These are phyloP conservation scores for Solanum hybrid DNA, from an alignment of 305 asterid species.

Conservation along the genomic window DNA sequence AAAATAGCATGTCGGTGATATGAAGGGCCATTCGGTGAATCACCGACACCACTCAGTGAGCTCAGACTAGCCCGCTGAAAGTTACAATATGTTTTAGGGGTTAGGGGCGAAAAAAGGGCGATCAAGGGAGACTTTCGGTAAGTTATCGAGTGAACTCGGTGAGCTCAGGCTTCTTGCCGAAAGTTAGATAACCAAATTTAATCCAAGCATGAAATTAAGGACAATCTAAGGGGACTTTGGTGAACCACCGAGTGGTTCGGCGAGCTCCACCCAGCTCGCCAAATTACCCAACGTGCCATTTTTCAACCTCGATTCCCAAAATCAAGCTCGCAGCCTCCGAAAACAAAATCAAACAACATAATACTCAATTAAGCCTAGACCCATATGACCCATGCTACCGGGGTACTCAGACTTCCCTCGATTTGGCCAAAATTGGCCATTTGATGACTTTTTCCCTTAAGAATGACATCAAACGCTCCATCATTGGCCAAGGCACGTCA, in stretches of 20 bases:
- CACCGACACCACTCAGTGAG: background rate
- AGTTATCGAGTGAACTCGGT: background rate
- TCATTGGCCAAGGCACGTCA: background rate
- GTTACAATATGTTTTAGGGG: background rate
- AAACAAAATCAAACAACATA: too few relatives aligned
- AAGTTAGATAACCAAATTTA: background rate
- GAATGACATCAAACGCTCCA: background rate
- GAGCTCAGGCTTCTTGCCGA: background rate
- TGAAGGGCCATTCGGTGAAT: background rate
- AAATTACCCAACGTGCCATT: background rate
- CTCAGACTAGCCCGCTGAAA: background rate
- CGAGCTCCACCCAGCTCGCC: background rate
- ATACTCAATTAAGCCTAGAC: too few relatives aligned
- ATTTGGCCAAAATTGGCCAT: background rate
- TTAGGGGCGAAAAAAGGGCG: background rate
- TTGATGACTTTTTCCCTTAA: background rate
- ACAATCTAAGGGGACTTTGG: background rate
- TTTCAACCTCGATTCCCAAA: background rate
- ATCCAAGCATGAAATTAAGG: background rate
- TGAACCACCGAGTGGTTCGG: background rate
- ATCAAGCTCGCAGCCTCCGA: background rate
- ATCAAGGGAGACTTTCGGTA: too few relatives aligned
- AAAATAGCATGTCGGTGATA: background rate
- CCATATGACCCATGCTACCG: background rate
- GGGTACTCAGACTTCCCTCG: background rate